A percentile compares a stretch with the other conserved stretches of the same genome.
Evolutionary conservation across 2,329 filamentous ascomycete genomes (phyloP).

Genomic region (Aureobasidium sp.): DNA sequence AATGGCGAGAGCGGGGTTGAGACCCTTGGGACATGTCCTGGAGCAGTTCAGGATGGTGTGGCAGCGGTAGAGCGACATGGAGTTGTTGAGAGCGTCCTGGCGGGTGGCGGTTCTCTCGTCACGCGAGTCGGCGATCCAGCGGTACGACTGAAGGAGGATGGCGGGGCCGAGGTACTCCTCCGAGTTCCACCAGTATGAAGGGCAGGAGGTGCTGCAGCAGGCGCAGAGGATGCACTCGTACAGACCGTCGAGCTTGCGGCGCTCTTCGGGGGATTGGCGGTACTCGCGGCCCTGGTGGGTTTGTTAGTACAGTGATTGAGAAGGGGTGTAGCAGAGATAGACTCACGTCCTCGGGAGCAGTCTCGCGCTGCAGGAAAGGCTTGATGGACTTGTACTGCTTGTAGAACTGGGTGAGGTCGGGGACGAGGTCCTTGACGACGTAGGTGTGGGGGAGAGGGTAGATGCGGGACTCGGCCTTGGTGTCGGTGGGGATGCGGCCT

Average conservation of each 20-base stretch:
- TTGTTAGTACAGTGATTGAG: constrained; percentile 13
- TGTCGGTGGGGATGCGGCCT: constrained; percentile 91
- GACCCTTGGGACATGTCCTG: constrained; percentile 91
- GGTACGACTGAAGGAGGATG: constrained; percentile 93
- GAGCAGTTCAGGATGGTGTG: constrained; percentile 99
- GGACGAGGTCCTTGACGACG: constrained; percentile 97
- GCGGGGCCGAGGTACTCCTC: constrained; percentile 98
- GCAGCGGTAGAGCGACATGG: constrained; percentile 97
- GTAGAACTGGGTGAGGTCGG: constrained; percentile 97
- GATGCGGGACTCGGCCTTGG: constrained; percentile 74
- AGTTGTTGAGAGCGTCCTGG: constrained; percentile 90
- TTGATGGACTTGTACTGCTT: constrained; percentile 99
- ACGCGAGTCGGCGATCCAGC: constrained; percentile 91
- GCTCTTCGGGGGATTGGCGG: constrained; percentile 83
- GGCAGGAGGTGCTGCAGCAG: constrained; percentile 97
- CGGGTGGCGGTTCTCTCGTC: constrained; percentile 84
- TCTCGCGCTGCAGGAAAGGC: constrained; percentile 91
- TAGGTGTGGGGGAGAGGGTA: constrained; percentile 98
- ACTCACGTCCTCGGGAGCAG: constrained; percentile 72
- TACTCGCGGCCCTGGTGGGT: constrained; percentile 70
- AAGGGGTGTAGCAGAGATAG: not conserved
- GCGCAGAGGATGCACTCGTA: constrained; percentile 99
- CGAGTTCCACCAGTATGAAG: constrained; percentile 99
- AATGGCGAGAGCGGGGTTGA: constrained; percentile 92
- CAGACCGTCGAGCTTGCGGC: constrained; percentile 91